phyloP scores from a whole-genome alignment of 1,139 yeast species.

The Entelexis paramagnoliae region DNA sequence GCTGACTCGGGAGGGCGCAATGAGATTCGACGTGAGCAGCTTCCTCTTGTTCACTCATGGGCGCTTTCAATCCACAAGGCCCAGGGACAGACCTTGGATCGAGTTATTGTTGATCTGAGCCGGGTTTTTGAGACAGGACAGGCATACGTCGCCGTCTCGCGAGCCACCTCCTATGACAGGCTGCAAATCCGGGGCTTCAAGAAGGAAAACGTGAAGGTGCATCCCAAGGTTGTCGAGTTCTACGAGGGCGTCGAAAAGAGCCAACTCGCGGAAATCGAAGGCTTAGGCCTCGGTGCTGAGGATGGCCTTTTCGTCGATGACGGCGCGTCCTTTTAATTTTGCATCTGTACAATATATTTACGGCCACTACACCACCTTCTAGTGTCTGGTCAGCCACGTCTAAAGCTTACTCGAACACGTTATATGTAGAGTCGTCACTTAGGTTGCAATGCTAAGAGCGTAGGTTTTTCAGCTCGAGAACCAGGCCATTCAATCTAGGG shows the following conservation, averaged over 20 bases:
- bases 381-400: no score
- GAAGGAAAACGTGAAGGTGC: slow-evolving; percentile 51
- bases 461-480: no score
- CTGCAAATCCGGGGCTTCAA: slow-evolving; percentile 67
- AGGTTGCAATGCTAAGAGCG: no score
- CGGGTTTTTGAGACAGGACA: slow-evolving; percentile 76
- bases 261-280: background rate
- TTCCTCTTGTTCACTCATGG: slow-evolving; percentile 76
- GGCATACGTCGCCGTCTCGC: slow-evolving; percentile 79
- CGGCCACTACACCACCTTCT: no score
- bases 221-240: slow-evolving; percentile 56
- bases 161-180: slow-evolving; percentile 69
- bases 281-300: background rate
- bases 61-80: slow-evolving; percentile 85
- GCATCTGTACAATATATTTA: no score
- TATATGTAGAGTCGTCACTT: no score
- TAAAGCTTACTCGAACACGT: no score
- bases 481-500: no score
- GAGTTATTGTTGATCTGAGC: slow-evolving; percentile 65
- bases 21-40: slow-evolving; percentile 42
- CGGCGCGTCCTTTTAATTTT: background rate
- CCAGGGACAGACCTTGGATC: slow-evolving; percentile 77
- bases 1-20: slow-evolving; percentile 20
- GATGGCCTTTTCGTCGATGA: slow-evolving; percentile 1
- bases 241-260: slow-evolving; percentile 38